phyloP scores from a whole-genome alignment of 1,284 basidiomycete genomes.

The Cutaneotrichosporon curvatum region DNA sequence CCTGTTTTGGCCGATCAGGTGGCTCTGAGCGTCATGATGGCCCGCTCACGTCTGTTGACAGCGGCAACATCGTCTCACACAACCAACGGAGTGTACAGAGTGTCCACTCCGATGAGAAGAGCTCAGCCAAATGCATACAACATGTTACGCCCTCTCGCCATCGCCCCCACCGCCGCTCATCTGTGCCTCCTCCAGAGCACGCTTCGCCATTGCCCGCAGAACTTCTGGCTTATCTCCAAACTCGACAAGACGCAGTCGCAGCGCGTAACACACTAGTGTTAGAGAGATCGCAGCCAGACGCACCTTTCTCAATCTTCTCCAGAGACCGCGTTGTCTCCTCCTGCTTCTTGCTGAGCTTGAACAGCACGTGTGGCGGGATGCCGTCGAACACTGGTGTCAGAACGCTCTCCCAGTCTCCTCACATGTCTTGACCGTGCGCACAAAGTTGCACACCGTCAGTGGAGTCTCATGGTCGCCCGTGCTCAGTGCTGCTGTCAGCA shows the following conservation, averaged over 20 bases:
- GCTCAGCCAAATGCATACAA: not conserved
- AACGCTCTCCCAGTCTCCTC: not conserved
- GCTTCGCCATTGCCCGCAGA: slow-evolving; percentile 39
- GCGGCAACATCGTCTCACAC: no score
- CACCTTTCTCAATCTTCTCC: slow-evolving; percentile 90
- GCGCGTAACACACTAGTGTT: slow-evolving; percentile 42
- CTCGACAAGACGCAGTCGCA: slow-evolving; percentile 41
- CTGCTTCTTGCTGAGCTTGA: slow-evolving; percentile 76
- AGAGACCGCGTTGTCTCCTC: slow-evolving; percentile 73
- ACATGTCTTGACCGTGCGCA: slow-evolving; percentile 63
- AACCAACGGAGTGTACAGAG: no score
- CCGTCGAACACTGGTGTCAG: slow-evolving; percentile 31
- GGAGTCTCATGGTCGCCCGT: slow-evolving; percentile 66
- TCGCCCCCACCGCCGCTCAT: slow-evolving; percentile 15
- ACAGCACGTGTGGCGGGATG: slow-evolving; percentile 26
- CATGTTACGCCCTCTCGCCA: not conserved
- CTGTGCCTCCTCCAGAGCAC: slow-evolving; percentile 41
- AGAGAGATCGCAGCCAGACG: slow-evolving; percentile 19
- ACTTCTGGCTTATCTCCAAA: slow-evolving; percentile 46
- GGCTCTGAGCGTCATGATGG: no score
- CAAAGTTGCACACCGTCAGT: slow-evolving; percentile 64
- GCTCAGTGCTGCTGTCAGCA: slow-evolving; percentile 47
- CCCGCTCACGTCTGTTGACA: no score
- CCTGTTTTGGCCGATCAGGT: no score
- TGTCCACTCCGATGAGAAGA: no score